phyloP scores from a whole-genome alignment of 192 early-diverging fungal genomes.

The Anaeromyces robustus region DNA sequence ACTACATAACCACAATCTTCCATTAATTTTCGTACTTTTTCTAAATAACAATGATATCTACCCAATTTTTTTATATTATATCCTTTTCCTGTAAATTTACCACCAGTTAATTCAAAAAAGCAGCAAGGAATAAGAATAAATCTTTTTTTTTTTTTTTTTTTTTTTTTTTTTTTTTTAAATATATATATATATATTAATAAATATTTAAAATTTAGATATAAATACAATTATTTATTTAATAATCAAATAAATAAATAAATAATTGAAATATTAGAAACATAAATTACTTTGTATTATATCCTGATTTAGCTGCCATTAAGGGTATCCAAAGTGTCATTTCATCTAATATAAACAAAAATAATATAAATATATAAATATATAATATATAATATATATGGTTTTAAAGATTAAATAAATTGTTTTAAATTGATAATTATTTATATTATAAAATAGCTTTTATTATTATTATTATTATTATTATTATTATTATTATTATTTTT shows the following conservation, averaged over 20 bases:
- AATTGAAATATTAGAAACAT: background rate
- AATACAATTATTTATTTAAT: no score
- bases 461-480: background rate
- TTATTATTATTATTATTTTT: no score
- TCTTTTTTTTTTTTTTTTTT: slow-evolving; percentile 12
- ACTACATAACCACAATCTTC: slow-evolving; percentile 35
- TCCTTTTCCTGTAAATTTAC: slow-evolving; percentile 19
- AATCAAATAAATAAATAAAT: background rate
- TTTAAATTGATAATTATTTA: no score
- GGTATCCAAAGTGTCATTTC: slow-evolving; percentile 77
- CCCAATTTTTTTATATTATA: slow-evolving; percentile 22
- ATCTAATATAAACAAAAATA: slow-evolving; percentile 26
- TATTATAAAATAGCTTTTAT: no score
- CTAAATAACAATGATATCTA: slow-evolving; percentile 52
- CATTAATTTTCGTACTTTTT: slow-evolving; percentile 36
- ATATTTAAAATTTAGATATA: no score
- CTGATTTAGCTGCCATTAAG: slow-evolving; percentile 40
- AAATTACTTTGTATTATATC: background rate
- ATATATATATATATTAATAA: no score
- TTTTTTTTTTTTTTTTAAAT: no score
- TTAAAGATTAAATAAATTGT: no score
- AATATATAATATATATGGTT: no score
- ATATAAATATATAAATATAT: no score
- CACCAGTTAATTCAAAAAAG: slow-evolving; percentile 54
- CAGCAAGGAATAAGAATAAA: slow-evolving; percentile 76